These are phyloP conservation scores for Limnomonas spitsbergensis DNA, from an alignment of 139 green algal species.

Conservation along the genomic window DNA sequence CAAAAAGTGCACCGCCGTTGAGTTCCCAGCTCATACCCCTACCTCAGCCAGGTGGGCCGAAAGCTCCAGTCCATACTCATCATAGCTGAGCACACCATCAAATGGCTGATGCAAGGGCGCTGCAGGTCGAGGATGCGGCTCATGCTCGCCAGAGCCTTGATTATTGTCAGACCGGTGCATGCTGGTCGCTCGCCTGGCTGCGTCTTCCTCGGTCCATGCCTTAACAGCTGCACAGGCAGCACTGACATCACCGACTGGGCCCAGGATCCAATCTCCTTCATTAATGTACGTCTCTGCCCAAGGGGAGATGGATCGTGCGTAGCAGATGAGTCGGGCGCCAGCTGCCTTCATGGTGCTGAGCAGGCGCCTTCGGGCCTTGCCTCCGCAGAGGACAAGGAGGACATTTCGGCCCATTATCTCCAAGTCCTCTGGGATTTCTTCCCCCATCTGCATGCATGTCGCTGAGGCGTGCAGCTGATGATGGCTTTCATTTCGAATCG, in stretches of 20 bases:
- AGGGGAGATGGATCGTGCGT: neutral
- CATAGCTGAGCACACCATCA: conserved; percentile 18
- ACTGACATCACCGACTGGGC: neutral
- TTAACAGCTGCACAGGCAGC: neutral
- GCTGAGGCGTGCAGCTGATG: too few relatives aligned
- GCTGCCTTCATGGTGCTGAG: neutral
- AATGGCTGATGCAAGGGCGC: neutral
- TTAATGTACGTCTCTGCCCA: neutral
- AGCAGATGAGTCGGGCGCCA: neutral
- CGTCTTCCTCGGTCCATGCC: neutral
- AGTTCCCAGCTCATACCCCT: neutral
- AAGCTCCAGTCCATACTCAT: conserved; percentile 18
- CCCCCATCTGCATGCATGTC: too few relatives aligned
- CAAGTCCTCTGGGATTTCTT: neutral
- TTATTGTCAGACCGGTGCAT: too few relatives aligned
- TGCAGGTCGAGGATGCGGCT: neutral
- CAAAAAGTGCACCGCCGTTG: too few relatives aligned
- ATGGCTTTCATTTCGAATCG: too few relatives aligned
- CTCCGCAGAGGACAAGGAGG: neutral
- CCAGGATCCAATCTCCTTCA: neutral
- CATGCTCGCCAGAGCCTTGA: too few relatives aligned
- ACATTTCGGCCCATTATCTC: neutral
- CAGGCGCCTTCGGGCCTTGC: neutral
- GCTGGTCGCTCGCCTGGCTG: too few relatives aligned
- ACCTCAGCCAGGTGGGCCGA: neutral